These are phyloP conservation scores for Pyrenula massariospora DNA, from an alignment of 495 filamentous ascomycete species.

Conservation along the genomic window DNA sequence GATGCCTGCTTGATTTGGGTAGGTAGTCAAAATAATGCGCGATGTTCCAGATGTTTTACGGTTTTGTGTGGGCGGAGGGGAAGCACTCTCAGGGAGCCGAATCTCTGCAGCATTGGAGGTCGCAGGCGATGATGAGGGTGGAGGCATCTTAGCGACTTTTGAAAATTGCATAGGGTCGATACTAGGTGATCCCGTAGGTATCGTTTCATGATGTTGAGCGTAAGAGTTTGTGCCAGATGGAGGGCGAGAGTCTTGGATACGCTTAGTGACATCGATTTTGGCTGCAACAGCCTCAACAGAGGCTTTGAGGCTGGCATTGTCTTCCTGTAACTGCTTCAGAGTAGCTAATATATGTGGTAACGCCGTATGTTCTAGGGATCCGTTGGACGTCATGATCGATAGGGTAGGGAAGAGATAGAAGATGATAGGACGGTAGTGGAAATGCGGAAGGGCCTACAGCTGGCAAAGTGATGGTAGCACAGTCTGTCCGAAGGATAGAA, in stretches of 20 bases:
- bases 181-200: background rate
- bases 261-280: background rate
- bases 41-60: background rate
- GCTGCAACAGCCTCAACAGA: background rate
- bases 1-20: constrained; percentile 88
- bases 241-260: background rate
- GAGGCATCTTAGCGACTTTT: background rate
- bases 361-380: constrained; percentile 7
- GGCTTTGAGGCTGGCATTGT: background rate
- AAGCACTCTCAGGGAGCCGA: background rate
- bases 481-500: too few species aligned
- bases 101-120: background rate
- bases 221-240: background rate
- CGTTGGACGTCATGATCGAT: constrained; percentile 19
- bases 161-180: background rate
- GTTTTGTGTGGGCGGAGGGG: background rate
- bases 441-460: too few species aligned
- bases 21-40: constrained; percentile 52
- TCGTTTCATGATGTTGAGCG: background rate
- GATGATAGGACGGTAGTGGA: too few species aligned
- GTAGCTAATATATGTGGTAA: background rate
- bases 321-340: constrained; percentile 1
- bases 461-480: too few species aligned
- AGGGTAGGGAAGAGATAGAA: constrained; percentile 29
- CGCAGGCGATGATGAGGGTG: background rate